phyloP scores from a whole-genome alignment of 176 grass and related monocot genomes.

The Musa troglodytarum region DNA sequence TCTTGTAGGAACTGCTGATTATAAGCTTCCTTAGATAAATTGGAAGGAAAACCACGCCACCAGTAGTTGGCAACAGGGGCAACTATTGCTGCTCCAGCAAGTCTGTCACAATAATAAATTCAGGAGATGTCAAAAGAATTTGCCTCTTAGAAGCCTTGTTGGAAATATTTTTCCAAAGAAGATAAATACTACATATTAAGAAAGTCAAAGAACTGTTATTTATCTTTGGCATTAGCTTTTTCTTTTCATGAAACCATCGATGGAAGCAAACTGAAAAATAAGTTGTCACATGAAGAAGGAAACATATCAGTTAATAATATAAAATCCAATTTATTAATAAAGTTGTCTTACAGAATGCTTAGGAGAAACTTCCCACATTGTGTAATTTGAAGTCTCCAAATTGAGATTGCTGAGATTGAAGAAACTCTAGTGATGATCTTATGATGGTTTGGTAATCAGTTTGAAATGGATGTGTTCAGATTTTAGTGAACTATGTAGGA shows the following conservation, averaged over 20 bases:
- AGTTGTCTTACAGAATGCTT: background rate
- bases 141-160: background rate
- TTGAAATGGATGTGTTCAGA: too few relatives aligned
- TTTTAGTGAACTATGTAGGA: too few relatives aligned
- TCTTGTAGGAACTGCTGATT: constrained; percentile 42
- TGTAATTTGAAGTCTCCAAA: background rate
- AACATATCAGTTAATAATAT: too few relatives aligned
- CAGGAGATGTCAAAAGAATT: background rate
- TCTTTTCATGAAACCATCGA: background rate
- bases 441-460: background rate
- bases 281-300: too few relatives aligned
- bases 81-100: constrained; percentile 51
- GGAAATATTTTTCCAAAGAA: background rate
- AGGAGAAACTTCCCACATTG: background rate
- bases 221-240: background rate
- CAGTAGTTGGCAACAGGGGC: constrained; percentile 73
- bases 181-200: background rate
- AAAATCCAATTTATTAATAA: too few relatives aligned
- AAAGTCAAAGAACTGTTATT: background rate
- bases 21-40: constrained; percentile 48
- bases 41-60: constrained; percentile 63
- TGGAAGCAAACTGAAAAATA: background rate
- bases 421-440: background rate
- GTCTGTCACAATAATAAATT: constrained; percentile 26
- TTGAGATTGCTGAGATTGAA: background rate